Conservation (phyloP, 140 eudicot genomes). For the Senecio squalidus region DNA sequence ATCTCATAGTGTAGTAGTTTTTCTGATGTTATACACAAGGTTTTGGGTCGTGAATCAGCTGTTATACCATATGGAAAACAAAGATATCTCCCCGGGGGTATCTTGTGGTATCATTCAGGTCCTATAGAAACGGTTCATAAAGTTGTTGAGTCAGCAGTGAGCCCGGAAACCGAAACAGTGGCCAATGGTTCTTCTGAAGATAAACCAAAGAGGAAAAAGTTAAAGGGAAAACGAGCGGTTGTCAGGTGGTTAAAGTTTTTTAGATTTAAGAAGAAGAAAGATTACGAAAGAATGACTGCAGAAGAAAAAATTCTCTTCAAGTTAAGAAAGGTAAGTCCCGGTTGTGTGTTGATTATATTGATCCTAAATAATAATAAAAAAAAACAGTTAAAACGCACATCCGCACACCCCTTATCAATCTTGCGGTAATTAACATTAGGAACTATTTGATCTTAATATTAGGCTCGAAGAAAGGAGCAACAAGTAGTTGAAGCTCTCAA, state of each 20-base stretch:
- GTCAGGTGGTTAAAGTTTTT: constrained; percentile 92
- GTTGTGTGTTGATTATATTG: not conserved
- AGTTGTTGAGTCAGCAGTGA: constrained; percentile 18
- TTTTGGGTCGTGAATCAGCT: constrained; percentile 24
- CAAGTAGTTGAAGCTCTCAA: constrained; percentile 57
- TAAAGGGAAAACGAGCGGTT: constrained; percentile 90
- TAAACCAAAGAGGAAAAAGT: constrained; percentile 60
- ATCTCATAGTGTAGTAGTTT: constrained; percentile 53
- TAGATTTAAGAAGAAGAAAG: constrained; percentile 86
- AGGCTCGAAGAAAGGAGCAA: constrained; percentile 85
- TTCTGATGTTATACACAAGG: constrained; percentile 53
- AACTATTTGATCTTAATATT: not conserved
- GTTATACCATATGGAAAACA: constrained; percentile 19
- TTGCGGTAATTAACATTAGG: not conserved
- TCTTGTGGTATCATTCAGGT: constrained; percentile 41
- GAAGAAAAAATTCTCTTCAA: constrained; percentile 78
- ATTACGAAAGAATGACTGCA: constrained; percentile 65
- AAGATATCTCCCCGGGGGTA: constrained; percentile 28
- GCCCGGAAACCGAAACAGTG: constrained; percentile 20
- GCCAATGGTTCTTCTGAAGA: constrained; percentile 33
- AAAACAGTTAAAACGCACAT: not conserved
- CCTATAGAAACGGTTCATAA: constrained; percentile 25
- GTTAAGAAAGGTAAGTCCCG: constrained; percentile 52
- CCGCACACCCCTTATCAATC: not conserved
- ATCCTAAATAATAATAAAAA: not conserved